These are phyloP conservation scores for Ustilago loliicola DNA, from an alignment of 1,284 basidiomycete species.

Conservation along the genomic window DNA sequence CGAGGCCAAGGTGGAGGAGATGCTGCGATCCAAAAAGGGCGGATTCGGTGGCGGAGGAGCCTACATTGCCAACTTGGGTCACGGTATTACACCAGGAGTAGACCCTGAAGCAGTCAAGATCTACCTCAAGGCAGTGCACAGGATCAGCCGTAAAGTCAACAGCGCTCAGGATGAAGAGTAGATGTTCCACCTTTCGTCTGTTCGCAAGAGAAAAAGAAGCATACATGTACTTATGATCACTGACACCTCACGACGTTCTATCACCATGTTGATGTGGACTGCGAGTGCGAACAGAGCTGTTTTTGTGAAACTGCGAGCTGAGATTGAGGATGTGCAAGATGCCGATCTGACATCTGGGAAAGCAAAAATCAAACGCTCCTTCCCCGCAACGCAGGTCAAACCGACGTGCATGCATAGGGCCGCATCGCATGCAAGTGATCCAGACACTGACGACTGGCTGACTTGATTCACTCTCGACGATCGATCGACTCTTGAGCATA, in stretches of 20 bases:
- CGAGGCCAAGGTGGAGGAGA: conserved; percentile 85
- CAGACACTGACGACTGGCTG: background rate
- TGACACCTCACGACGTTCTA: conserved; percentile 2
- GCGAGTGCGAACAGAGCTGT: background rate
- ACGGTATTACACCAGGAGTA: conserved; percentile 79
- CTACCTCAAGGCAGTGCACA: conserved; percentile 67
- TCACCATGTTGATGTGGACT: background rate
- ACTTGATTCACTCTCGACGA: no score
- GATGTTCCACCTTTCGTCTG: background rate
- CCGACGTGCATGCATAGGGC: conserved; percentile 9
- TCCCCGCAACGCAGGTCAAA: conserved; percentile 11
- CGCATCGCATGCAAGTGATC: background rate
- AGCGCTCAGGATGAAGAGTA: conserved; percentile 52
- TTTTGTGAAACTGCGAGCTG: no score
- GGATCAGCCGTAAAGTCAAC: conserved; percentile 62
- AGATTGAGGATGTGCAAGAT: background rate
- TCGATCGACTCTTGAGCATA: no score
- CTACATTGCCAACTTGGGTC: conserved; percentile 91
- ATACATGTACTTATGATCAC: background rate
- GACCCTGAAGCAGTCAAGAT: conserved; percentile 67
- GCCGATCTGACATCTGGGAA: background rate
- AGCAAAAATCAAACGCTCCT: background rate
- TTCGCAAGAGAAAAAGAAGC: background rate
- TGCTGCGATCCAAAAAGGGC: conserved; percentile 75
- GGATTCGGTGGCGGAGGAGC: conserved; percentile 77